Conservation (phyloP, 2,329 filamentous ascomycete genomes). For the Penicillium sp. region DNA sequence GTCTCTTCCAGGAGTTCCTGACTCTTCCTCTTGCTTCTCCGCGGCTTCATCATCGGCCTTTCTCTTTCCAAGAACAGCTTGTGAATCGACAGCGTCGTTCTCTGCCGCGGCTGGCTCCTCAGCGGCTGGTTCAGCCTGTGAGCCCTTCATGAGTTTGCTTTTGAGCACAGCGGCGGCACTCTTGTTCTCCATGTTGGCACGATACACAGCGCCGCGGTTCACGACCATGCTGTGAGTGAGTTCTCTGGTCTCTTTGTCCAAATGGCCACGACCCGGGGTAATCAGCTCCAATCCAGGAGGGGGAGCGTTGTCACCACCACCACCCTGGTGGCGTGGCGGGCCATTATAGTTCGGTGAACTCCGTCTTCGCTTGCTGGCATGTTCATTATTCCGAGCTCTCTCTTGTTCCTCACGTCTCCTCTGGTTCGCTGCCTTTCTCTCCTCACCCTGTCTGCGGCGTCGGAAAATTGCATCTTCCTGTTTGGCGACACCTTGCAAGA, state of each 20-base stretch:
- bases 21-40: conserved; percentile 49
- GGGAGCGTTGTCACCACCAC: conserved; percentile 33
- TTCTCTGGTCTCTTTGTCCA: conserved; percentile 58
- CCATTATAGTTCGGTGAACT: conserved; percentile 47
- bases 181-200: conserved; percentile 83
- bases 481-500: conserved; percentile 82
- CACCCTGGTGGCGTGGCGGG: conserved; percentile 25
- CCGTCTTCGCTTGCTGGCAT: conserved; percentile 43
- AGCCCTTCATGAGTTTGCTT: conserved; percentile 64
- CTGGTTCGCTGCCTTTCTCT: conserved; percentile 75
- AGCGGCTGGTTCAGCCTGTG: conserved; percentile 19
- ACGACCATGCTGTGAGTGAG: conserved; percentile 88
- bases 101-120: conserved; percentile 26
- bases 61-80: conserved; percentile 48
- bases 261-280: conserved; percentile 53
- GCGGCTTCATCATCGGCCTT: conserved; percentile 70
- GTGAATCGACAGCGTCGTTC: conserved; percentile 28
- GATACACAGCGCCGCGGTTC: conserved; percentile 65
- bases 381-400: conserved; percentile 51
- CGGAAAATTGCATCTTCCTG: conserved; percentile 94
- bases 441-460: conserved; percentile 80
- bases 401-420: conserved; percentile 76
- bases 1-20: conserved; percentile 59
- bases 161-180: conserved; percentile 89
- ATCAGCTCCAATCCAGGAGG: conserved; percentile 58